Conservation (phyloP, 2,329 filamentous ascomycete genomes). For the Zymoseptoria tritici region DNA sequence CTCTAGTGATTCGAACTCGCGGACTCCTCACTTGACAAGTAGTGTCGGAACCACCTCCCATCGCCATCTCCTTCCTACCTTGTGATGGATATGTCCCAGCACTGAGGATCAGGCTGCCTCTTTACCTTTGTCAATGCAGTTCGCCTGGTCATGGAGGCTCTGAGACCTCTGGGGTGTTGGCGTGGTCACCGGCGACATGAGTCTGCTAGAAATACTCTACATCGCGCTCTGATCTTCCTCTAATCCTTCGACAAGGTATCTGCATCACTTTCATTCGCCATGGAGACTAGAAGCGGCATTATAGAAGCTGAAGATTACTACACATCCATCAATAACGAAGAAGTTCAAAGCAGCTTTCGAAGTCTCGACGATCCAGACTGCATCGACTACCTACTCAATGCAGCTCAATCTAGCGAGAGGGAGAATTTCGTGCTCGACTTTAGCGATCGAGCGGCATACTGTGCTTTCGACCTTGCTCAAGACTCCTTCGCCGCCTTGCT, state of each 20-base stretch:
- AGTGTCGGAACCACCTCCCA: not conserved
- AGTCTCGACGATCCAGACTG: constrained; percentile 48
- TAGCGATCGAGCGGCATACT: constrained; percentile 47
- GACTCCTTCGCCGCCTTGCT: constrained; percentile 37
- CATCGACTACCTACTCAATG: constrained; percentile 39
- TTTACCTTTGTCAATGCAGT: not conserved
- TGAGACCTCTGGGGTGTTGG: not conserved
- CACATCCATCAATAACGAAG: constrained; percentile 8
- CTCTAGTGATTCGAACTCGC: not conserved
- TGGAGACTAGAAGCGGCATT: not conserved
- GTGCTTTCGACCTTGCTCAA: constrained; percentile 48
- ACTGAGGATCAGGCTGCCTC: not conserved
- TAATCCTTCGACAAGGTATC: not conserved
- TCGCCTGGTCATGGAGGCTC: not conserved
- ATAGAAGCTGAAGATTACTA: constrained; percentile 16
- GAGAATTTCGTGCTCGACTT: constrained; percentile 62
- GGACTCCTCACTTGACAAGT: not conserved
- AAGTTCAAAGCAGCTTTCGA: constrained; percentile 33
- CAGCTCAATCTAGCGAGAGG: constrained; percentile 37
- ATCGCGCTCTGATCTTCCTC: not conserved
- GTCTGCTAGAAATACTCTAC: not conserved
- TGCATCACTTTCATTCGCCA: not conserved
- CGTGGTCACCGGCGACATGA: not conserved
- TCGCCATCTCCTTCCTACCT: not conserved
- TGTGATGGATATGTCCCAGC: not conserved